Evolutionary conservation across 192 early-diverging fungal genomes (phyloP).

Genomic region (Podila minutissima): DNA sequence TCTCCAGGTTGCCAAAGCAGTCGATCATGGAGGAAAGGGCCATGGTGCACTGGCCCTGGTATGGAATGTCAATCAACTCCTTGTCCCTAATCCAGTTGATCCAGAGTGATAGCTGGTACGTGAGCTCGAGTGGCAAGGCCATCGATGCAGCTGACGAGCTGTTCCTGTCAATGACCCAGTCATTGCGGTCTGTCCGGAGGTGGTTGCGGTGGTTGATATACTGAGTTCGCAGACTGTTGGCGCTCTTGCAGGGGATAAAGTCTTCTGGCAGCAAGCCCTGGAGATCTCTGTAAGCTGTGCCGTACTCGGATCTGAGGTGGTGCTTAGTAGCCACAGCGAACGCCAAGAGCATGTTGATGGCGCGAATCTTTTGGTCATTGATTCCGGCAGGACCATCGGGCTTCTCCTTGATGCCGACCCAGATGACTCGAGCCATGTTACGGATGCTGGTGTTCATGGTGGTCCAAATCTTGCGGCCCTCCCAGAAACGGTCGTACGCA

Average conservation of each 20-base stretch:
- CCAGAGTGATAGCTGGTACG: conserved; percentile 59
- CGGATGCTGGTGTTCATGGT: conserved; percentile 69
- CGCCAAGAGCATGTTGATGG: conserved; percentile 65
- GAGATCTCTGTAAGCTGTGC: conserved; percentile 66
- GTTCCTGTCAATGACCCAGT: conserved; percentile 42
- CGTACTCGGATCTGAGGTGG: conserved; percentile 69
- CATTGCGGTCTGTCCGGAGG: conserved; percentile 19
- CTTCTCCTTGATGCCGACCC: conserved; percentile 66
- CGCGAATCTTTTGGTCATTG: conserved; percentile 64
- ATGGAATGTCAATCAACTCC: conserved; percentile 63
- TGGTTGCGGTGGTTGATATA: conserved; percentile 42
- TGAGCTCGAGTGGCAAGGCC: conserved; percentile 61
- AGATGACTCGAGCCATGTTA: conserved; percentile 75
- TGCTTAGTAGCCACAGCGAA: conserved; percentile 66
- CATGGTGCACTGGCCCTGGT: conserved; percentile 57
- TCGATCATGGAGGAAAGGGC: conserved; percentile 66
- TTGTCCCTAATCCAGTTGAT: conserved; percentile 56
- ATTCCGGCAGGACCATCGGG: conserved; percentile 44
- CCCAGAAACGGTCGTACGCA: conserved; percentile 79
- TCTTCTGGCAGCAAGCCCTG: conserved; percentile 65
- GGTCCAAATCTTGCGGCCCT: conserved; percentile 81
- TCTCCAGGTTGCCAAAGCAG: conserved; percentile 69
- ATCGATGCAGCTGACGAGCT: conserved; percentile 49
- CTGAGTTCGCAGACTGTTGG: conserved; percentile 42
- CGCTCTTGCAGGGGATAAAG: conserved; percentile 56